phyloP scores from a whole-genome alignment of 2,329 filamentous ascomycete genomes.

The Cladophialophora carrionii region DNA sequence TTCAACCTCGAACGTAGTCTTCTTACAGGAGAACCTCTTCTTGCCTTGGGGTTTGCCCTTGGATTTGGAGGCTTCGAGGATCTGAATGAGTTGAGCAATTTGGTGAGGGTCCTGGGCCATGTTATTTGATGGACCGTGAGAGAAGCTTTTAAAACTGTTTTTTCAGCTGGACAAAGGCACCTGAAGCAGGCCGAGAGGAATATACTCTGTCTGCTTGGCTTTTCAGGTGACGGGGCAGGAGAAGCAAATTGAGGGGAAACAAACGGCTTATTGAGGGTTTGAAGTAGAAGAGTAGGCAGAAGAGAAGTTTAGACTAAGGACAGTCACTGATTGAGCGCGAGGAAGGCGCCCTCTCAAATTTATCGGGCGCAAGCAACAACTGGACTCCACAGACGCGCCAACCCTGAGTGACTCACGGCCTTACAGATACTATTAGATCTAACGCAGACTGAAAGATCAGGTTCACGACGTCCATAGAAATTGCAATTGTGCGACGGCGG shows the following conservation, averaged over 20 bases:
- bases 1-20: constrained; percentile 72
- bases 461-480: neutral
- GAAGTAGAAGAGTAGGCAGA: neutral
- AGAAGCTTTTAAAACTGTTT: neutral
- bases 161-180: neutral
- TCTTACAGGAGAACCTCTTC: constrained; percentile 72
- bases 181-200: neutral
- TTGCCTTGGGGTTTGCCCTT: constrained; percentile 52
- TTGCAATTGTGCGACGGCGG: neutral
- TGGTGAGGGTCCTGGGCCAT: constrained; percentile 73
- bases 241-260: neutral
- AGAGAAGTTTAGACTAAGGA: neutral
- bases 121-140: constrained; percentile 27
- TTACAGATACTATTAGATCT: neutral
- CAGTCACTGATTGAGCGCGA: neutral
- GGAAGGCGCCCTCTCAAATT: constrained; percentile 1
- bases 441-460: neutral
- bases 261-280: neutral
- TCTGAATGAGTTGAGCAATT: constrained; percentile 66
- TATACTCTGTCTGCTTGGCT: neutral
- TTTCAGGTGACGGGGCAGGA: neutral
- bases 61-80: constrained; percentile 63
- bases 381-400: neutral
- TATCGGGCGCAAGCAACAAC: neutral
- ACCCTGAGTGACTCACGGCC: neutral